These are phyloP conservation scores for Axilococcus clingmanii DNA, from an alignment of 139 green algal species.

Conservation along the genomic window DNA sequence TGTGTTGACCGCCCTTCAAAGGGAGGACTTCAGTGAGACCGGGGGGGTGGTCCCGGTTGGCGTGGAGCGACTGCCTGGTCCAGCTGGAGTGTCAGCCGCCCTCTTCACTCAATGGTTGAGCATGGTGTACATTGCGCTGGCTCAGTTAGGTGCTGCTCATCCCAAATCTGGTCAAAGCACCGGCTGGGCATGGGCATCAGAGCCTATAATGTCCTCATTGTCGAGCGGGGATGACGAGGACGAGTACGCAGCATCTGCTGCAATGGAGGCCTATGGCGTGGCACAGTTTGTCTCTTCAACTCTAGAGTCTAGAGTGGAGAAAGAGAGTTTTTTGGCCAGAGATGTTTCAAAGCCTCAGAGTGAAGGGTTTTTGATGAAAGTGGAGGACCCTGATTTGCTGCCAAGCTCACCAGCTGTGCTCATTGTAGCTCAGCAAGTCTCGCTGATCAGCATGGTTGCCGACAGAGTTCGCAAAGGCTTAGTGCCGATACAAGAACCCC, in stretches of 20 bases:
- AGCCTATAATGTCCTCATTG: neutral
- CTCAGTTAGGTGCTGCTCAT: constrained; percentile 57
- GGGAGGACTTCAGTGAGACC: constrained; percentile 23
- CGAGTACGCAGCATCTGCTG: constrained; percentile 4
- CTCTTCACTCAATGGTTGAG: constrained; percentile 34
- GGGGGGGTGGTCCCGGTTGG: constrained; percentile 1
- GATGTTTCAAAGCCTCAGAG: neutral
- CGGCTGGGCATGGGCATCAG: constrained; percentile 23
- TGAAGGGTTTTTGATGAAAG: constrained; percentile 7
- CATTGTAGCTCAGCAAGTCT: constrained; percentile 23
- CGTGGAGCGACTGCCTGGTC: neutral
- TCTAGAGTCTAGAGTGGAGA: neutral
- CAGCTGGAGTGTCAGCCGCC: constrained; percentile 5
- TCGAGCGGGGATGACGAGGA: constrained; percentile 1
- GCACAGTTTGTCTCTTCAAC: constrained; percentile 26
- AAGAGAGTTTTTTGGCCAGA: neutral
- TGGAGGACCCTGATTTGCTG: constrained; percentile 23
- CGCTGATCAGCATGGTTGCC: constrained; percentile 5
- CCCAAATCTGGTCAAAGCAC: constrained; percentile 7
- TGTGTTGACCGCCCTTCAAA: constrained; percentile 28
- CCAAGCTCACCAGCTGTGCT: constrained; percentile 13
- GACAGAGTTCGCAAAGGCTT: too few species aligned
- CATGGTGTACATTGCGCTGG: constrained; percentile 46
- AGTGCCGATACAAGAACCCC: too few species aligned
- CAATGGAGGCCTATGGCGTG: constrained; percentile 23